Percentiles rank a stretch among this genome's conserved stretches.
Conservation (phyloP, 2,329 filamentous ascomycete genomes). For the Fusarium foetens region DNA sequence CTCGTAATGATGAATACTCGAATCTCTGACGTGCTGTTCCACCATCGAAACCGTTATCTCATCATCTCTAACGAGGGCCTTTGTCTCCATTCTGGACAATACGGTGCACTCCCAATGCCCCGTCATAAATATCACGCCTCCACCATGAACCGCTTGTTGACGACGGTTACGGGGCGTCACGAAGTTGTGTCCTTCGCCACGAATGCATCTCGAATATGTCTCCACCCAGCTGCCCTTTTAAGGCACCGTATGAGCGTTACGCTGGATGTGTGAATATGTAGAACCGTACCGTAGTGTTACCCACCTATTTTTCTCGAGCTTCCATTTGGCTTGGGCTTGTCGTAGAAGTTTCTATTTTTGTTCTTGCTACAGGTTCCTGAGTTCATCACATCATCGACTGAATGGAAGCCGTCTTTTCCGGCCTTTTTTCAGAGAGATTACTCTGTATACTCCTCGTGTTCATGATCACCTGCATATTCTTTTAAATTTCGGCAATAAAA, state of each 20-base stretch:
- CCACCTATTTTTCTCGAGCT: slow-evolving; percentile 28
- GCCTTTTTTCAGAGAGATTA: slow-evolving; percentile 18
- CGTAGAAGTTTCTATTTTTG: slow-evolving; percentile 41
- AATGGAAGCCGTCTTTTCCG: slow-evolving; percentile 26
- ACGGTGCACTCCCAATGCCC: slow-evolving; percentile 1
- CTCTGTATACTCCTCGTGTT: neutral
- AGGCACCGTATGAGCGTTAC: slow-evolving; percentile 27
- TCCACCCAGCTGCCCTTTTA: slow-evolving; percentile 34
- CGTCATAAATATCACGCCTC: neutral
- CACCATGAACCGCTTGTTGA: slow-evolving; percentile 12
- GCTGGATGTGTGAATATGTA: neutral
- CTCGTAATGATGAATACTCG: neutral
- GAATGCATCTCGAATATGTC: slow-evolving; percentile 11
- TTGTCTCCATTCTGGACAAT: neutral
- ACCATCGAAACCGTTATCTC: slow-evolving; percentile 16
- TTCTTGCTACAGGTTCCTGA: neutral
- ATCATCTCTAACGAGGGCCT: slow-evolving; percentile 5
- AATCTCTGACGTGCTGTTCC: slow-evolving; percentile 13
- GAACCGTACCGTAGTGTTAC: slow-evolving; percentile 21
- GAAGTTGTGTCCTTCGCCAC: slow-evolving; percentile 21
- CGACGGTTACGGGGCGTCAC: slow-evolving; percentile 20
- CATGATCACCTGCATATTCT: slow-evolving; percentile 1
- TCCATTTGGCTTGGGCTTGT: slow-evolving; percentile 20
- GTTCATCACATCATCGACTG: neutral
- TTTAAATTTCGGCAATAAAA: neutral